These are phyloP conservation scores for Cladophialophora exuberans DNA, from an alignment of 2,329 filamentous ascomycete genomes.

Conservation along the genomic window DNA sequence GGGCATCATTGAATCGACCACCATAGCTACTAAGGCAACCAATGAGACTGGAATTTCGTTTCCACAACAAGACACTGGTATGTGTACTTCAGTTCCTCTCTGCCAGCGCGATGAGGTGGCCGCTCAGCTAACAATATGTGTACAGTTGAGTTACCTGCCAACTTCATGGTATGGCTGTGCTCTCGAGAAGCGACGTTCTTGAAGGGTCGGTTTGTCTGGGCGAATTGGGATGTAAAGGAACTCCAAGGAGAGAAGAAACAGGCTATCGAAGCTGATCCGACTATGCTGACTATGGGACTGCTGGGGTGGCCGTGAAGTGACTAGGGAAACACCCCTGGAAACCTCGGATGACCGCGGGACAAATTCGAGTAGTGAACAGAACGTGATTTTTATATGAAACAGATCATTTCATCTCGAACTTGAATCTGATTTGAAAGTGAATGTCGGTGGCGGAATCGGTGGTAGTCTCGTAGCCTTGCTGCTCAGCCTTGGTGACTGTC, in stretches of 20 bases:
- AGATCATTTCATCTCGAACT: background rate
- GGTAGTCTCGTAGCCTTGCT: background rate
- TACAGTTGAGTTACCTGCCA: slow-evolving; percentile 39
- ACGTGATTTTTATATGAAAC: no score
- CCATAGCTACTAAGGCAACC: background rate
- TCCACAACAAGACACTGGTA: background rate
- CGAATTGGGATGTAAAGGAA: slow-evolving; percentile 57
- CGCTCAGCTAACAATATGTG: background rate
- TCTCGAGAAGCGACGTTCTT: slow-evolving; percentile 52
- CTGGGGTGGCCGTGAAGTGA: background rate
- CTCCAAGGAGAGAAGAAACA: slow-evolving; percentile 39
- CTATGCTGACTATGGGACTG: background rate
- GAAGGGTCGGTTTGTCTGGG: slow-evolving; percentile 51
- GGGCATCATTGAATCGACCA: background rate
- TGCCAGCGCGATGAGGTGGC: background rate
- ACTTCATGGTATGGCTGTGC: slow-evolving; percentile 51
- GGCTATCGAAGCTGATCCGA: background rate
- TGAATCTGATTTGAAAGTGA: background rate
- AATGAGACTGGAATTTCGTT: background rate
- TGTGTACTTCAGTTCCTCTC: background rate
- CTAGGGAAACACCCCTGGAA: background rate
- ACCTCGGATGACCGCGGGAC: background rate
- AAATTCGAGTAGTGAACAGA: no score
- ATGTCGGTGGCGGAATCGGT: background rate
- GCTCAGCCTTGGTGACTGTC: background rate